Conservation (phyloP, 305 asterid genomes). For the Euphrasia arctica region DNA sequence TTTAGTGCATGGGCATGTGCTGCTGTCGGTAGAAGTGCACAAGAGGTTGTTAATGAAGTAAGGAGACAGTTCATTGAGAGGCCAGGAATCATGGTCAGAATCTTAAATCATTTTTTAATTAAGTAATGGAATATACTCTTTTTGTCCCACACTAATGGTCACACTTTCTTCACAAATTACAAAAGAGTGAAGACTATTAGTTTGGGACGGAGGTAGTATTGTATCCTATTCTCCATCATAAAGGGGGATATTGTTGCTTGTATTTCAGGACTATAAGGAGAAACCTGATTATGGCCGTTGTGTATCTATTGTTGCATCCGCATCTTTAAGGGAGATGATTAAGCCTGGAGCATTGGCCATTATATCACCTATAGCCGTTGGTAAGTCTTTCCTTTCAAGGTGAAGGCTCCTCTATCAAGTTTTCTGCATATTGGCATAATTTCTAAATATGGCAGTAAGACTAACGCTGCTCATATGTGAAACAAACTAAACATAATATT, state of each 20-base stretch:
- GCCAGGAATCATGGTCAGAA: slow-evolving; percentile 97
- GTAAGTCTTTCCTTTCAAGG: slow-evolving; percentile 35
- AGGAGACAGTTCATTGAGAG: slow-evolving; percentile 98
- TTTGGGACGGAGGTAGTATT: too few species aligned
- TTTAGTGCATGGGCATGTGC: slow-evolving; percentile 99
- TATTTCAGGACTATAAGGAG: slow-evolving; percentile 85
- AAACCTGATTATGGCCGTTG: slow-evolving; percentile 98
- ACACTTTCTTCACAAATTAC: too few species aligned
- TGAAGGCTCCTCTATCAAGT: slow-evolving; percentile 20
- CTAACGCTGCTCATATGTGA: background rate
- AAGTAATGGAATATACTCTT: slow-evolving; percentile 24
- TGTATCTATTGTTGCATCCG: slow-evolving; percentile 96
- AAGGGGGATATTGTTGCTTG: slow-evolving; percentile 23
- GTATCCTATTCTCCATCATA: slow-evolving; percentile 30
- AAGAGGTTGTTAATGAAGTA: slow-evolving; percentile 99
- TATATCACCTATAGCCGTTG: slow-evolving; percentile 77
- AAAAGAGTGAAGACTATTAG: too few species aligned
- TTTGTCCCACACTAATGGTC: too few species aligned
- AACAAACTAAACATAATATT: slow-evolving; percentile 17
- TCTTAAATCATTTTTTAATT: slow-evolving; percentile 27
- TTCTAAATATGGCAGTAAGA: background rate
- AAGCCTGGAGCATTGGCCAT: slow-evolving; percentile 99
- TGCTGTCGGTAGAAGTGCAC: slow-evolving; percentile 99
- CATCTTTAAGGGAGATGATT: slow-evolving; percentile 97
- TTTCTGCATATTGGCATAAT: slow-evolving; percentile 3